phyloP scores from a whole-genome alignment of 176 grass and related monocot genomes.

The Olyra latifolia region DNA sequence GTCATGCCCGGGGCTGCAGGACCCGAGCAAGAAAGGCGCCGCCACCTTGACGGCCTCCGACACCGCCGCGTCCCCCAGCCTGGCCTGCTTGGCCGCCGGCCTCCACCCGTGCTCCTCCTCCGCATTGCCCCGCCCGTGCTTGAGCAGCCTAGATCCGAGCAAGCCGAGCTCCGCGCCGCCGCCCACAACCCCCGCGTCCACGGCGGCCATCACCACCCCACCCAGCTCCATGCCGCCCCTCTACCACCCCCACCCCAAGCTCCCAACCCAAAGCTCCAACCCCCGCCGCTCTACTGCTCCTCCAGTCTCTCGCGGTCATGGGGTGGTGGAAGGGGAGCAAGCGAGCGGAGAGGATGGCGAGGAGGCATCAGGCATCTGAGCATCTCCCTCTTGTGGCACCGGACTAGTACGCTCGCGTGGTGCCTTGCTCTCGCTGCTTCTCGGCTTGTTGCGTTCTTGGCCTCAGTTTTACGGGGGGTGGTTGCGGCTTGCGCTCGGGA shows the following conservation, averaged over 20 bases:
- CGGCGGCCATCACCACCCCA: slow-evolving; percentile 50
- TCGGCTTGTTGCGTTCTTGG: slow-evolving; percentile 13
- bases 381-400: slow-evolving; percentile 1
- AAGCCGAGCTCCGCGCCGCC: slow-evolving; percentile 40
- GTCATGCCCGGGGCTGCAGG: slow-evolving; percentile 45
- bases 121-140: slow-evolving; percentile 64
- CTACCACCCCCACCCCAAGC: neutral
- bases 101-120: slow-evolving; percentile 50
- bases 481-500: slow-evolving; percentile 51
- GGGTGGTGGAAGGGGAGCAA: neutral
- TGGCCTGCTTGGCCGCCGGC: slow-evolving; percentile 49
- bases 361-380: neutral
- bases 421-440: neutral
- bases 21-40: slow-evolving; percentile 48
- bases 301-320: slow-evolving; percentile 12
- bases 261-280: neutral
- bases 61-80: slow-evolving; percentile 38
- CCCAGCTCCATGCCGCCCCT: slow-evolving; percentile 42
- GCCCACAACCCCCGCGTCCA: slow-evolving; percentile 38
- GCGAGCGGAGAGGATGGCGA: neutral
- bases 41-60: slow-evolving; percentile 51
- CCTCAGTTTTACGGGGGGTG: slow-evolving; percentile 36
- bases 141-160: slow-evolving; percentile 64
- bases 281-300: neutral
- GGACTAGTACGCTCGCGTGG: neutral